These are phyloP conservation scores for Aspergillus panamensis DNA, from an alignment of 495 filamentous ascomycete genomes.

Conservation along the genomic window DNA sequence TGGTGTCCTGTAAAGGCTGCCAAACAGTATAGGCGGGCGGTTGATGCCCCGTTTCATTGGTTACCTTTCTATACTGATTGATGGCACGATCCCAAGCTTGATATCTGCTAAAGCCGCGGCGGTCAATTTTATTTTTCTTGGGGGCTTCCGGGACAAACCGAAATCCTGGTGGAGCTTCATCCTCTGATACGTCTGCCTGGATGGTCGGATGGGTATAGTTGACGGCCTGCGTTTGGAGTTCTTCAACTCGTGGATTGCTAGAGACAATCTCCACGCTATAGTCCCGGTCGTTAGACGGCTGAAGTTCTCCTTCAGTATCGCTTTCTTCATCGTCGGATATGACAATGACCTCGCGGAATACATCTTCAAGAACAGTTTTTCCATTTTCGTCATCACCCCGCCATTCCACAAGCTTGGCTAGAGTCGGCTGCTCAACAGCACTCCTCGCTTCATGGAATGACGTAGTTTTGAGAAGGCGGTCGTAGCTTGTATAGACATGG, in stretches of 20 bases:
- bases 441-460: constrained; percentile 66
- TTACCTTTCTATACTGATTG: constrained; percentile 35
- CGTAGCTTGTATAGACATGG: constrained; percentile 83
- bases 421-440: constrained; percentile 63
- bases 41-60: constrained; percentile 21
- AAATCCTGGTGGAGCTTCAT: constrained; percentile 38
- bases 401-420: constrained; percentile 78
- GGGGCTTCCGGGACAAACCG: constrained; percentile 30
- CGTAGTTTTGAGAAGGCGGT: constrained; percentile 63
- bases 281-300: constrained; percentile 24
- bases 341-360: constrained; percentile 75
- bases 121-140: constrained; percentile 33
- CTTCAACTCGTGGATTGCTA: constrained; percentile 32
- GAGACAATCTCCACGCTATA: constrained; percentile 41
- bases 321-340: constrained; percentile 77
- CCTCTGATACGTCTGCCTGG: constrained; percentile 33
- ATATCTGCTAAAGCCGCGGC: constrained; percentile 49
- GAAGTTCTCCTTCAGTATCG: constrained; percentile 43
- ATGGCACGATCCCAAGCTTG: constrained; percentile 48
- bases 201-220: constrained; percentile 20
- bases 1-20: constrained; percentile 21
- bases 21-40: constrained; percentile 24
- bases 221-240: constrained; percentile 33
- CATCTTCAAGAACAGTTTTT: constrained; percentile 70
- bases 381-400: constrained; percentile 80